Percentiles rank a stretch among this genome's conserved stretches.
phyloP scores from a whole-genome alignment of 805 yeast genomes.

The Saccharomycopsis sp. region DNA sequence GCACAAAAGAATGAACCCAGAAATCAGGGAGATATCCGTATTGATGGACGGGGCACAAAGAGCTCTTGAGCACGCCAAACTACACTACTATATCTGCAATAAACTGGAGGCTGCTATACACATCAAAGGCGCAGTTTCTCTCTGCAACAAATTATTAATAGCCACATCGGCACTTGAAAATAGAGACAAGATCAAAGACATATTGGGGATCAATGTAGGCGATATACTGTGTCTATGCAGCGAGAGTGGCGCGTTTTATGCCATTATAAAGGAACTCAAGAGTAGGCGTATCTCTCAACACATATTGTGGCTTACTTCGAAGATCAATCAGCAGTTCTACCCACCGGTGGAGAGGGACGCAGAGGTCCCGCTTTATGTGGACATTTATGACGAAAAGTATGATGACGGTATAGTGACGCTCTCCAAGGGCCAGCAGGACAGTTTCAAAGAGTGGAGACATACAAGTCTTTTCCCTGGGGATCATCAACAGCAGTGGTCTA shows the following conservation, averaged over 20 bases:
- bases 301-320: conserved; percentile 14
- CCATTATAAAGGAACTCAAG: neutral
- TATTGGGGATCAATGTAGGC: neutral
- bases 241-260: neutral
- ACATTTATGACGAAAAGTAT: neutral
- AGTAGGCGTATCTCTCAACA: neutral
- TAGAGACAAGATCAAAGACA: neutral
- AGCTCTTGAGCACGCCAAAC: neutral
- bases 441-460: conserved; percentile 5
- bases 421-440: conserved; percentile 2
- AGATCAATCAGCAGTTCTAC: conserved; percentile 9
- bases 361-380: neutral
- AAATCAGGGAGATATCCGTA: neutral
- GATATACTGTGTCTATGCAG: neutral
- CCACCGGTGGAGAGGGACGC: conserved; percentile 8
- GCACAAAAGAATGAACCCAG: neutral
- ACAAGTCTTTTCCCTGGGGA: no score
- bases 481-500: neutral
- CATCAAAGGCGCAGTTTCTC: neutral
- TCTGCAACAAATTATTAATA: neutral
- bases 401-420: conserved; percentile 1
- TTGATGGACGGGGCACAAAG: conserved; percentile 3
- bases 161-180: neutral
- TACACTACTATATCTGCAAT: neutral
- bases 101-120: neutral